Conservation (phyloP, 148 eudicot genomes). For the Salicornia ramosissima region DNA sequence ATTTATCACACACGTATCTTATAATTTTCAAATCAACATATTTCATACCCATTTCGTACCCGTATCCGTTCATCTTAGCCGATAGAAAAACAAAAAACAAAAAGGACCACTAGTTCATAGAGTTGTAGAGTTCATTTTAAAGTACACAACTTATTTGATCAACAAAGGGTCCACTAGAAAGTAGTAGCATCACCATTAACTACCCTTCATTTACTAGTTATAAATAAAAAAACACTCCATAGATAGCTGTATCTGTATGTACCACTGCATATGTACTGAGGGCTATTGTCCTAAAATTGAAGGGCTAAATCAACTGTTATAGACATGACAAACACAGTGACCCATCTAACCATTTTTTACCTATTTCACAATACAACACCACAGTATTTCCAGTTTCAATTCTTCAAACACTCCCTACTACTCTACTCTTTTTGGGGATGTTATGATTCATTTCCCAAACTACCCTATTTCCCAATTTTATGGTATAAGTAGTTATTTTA, state of each 20-base stretch:
- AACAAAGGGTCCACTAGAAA: slow-evolving; percentile 12
- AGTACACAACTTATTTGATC: neutral
- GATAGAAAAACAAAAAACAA: too few relatives aligned
- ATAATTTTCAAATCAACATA: too few relatives aligned
- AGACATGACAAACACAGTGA: slow-evolving; percentile 3
- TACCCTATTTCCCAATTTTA: slow-evolving; percentile 5
- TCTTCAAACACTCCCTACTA: neutral
- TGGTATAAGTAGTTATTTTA: slow-evolving; percentile 5
- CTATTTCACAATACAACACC: neutral
- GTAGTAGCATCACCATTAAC: slow-evolving; percentile 9
- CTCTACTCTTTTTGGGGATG: slow-evolving; percentile 1
- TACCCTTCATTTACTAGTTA: slow-evolving; percentile 1
- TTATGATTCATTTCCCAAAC: slow-evolving; percentile 2
- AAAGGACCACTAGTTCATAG: slow-evolving; percentile 6
- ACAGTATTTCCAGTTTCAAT: slow-evolving; percentile 3
- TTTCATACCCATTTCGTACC: too few relatives aligned
- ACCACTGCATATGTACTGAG: neutral
- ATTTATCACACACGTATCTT: too few relatives aligned
- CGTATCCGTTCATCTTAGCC: too few relatives aligned
- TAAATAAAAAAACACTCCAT: neutral
- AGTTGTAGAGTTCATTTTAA: neutral
- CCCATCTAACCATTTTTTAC: slow-evolving; percentile 9
- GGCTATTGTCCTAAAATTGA: slow-evolving; percentile 15
- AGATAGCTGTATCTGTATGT: too few relatives aligned
- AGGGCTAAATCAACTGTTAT: slow-evolving; percentile 18